These are phyloP conservation scores for Juglanconis oblonga DNA, from an alignment of 2,329 filamentous ascomycete species.

Conservation along the genomic window DNA sequence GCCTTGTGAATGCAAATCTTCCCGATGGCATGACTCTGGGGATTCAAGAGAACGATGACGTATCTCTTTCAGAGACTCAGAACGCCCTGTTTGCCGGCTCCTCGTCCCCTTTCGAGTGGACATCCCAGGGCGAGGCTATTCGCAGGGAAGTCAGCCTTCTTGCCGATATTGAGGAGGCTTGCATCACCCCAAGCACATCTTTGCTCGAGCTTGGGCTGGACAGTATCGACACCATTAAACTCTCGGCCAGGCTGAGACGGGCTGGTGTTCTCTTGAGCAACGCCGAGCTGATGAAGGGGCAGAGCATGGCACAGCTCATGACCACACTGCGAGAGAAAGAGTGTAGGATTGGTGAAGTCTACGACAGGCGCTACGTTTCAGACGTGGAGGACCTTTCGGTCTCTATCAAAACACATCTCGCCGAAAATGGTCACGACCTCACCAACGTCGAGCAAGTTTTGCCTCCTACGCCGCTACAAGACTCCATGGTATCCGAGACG, in stretches of 20 bases:
- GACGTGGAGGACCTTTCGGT: conserved; percentile 25
- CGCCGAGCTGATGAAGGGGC: conserved; percentile 72
- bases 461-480: conserved; percentile 79
- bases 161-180: conserved; percentile 47
- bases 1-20: conserved; percentile 1
- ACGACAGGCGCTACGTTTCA: conserved; percentile 13
- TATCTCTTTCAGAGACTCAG: background rate
- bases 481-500: conserved; percentile 84
- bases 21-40: background rate
- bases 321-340: conserved; percentile 20
- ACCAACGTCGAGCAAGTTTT: conserved; percentile 55
- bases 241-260: conserved; percentile 69
- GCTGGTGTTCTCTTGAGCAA: conserved; percentile 60
- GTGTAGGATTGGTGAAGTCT: background rate
- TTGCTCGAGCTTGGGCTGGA: conserved; percentile 84
- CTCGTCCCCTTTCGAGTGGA: conserved; percentile 55
- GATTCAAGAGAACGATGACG: background rate
- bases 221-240: conserved; percentile 86
- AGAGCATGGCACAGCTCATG: conserved; percentile 64
- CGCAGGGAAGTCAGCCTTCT: conserved; percentile 62
- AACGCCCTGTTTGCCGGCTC: background rate
- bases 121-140: conserved; percentile 46
- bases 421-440: conserved; percentile 31
- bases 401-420: conserved; percentile 37
- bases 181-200: conserved; percentile 57